These are phyloP conservation scores for Yamadazyma mexicana DNA, from an alignment of 1,139 yeast species.

Conservation along the genomic window DNA sequence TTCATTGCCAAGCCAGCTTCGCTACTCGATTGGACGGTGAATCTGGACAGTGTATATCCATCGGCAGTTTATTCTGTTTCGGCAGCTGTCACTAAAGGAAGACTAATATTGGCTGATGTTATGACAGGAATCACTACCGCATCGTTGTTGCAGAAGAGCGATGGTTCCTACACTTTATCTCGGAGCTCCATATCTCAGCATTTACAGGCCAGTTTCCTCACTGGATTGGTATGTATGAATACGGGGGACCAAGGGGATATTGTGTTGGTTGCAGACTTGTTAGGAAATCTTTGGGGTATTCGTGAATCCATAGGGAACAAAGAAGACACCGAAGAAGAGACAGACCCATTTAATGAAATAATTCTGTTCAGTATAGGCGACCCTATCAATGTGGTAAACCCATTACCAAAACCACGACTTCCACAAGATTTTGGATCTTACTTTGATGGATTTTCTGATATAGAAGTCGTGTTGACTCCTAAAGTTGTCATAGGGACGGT, in stretches of 20 bases:
- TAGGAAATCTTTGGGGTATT: slow-evolving; percentile 29
- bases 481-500: slow-evolving; percentile 34
- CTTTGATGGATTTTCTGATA: slow-evolving; percentile 9
- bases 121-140: slow-evolving; percentile 20
- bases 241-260: slow-evolving; percentile 1
- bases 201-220: slow-evolving; percentile 12
- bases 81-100: slow-evolving; percentile 8
- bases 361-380: slow-evolving; percentile 31
- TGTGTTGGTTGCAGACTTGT: slow-evolving; percentile 27
- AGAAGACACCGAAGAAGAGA: slow-evolving; percentile 1
- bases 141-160: background rate
- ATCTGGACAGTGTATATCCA: slow-evolving; percentile 11
- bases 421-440: slow-evolving; percentile 11
- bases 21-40: slow-evolving; percentile 14
- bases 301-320: background rate
- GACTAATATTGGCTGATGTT: slow-evolving; percentile 21
- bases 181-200: slow-evolving; percentile 5
- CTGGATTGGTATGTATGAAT: slow-evolving; percentile 8
- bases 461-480: slow-evolving; percentile 5
- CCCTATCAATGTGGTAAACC: slow-evolving; percentile 27
- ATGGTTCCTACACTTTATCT: slow-evolving; percentile 3
- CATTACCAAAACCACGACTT: slow-evolving; percentile 8
- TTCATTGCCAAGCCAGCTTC: slow-evolving; percentile 12
- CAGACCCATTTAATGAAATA: slow-evolving; percentile 8
- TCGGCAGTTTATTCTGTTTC: slow-evolving; percentile 16